Evolutionary conservation across 2,329 filamentous ascomycete genomes (phyloP).

Genomic region (Botrytis galanthina): DNA sequence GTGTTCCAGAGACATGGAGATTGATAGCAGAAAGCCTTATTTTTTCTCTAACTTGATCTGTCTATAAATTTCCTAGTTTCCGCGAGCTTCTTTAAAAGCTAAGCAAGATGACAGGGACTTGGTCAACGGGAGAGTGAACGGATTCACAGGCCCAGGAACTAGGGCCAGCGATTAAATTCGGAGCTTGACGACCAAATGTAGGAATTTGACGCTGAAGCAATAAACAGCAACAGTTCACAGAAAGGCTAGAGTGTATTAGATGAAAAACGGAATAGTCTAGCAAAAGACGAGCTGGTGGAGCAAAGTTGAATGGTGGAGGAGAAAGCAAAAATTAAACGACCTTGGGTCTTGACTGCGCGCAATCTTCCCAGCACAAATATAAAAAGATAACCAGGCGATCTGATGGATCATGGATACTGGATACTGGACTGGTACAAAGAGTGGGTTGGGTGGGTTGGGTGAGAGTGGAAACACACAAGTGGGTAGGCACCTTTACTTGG

Average conservation of each 20-base stretch:
- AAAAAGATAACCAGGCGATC: slow-evolving; percentile 1
- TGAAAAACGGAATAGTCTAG: neutral
- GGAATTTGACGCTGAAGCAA: slow-evolving; percentile 8
- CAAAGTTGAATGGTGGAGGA: slow-evolving; percentile 12
- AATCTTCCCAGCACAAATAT: slow-evolving; percentile 3
- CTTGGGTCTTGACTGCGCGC: neutral
- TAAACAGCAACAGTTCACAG: neutral
- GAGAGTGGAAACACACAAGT: neutral
- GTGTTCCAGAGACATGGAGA: neutral
- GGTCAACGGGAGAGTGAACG: neutral
- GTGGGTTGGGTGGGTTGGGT: neutral
- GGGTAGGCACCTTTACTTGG: neutral
- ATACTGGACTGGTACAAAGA: neutral
- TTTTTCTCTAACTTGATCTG: neutral
- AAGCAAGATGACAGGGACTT: neutral
- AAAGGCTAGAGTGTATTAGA: neutral
- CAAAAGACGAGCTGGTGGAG: neutral
- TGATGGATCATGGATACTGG: too few relatives aligned
- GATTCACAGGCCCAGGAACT: neutral
- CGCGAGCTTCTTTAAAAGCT: neutral
- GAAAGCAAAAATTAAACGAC: neutral
- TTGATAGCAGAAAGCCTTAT: neutral
- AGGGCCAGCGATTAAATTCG: slow-evolving; percentile 15
- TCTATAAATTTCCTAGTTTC: slow-evolving; percentile 1
- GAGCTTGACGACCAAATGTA: neutral